Base-by-base conservation (phyloP, 768 basidiomycete genomes). In the Russula earlei region DNA sequence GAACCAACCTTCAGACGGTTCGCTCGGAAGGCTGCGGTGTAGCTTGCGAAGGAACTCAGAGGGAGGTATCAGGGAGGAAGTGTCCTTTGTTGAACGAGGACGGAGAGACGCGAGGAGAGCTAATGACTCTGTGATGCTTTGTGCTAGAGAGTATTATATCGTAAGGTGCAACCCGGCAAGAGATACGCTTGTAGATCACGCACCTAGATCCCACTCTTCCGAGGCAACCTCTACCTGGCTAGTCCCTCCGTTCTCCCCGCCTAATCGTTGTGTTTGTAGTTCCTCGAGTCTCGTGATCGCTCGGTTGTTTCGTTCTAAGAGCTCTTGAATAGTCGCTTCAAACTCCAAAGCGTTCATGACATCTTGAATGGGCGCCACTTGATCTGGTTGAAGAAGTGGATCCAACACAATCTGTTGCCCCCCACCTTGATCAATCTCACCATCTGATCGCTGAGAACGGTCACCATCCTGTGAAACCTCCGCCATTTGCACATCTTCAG, bases 171-270 rank as follows among this genome's bases (percentile, higher is more conserved):
- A 4, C 29, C 29, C 29, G 10, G 44, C 20, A 17, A 40, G 17
- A 10, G 54, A 61, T 36, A 43, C 27, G 54, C 44, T 25, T 31
- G 2, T 27, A 19, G 22, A 22, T 24, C 4, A 52, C 83, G 61
- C 65, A 90, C 89, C 90, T 58, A 79, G 80, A 61, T 87, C 83
- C 85, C 85, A 89, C 67, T 92, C 89, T 67, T 90, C 88, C 11
- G 85, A 85, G 33, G 76, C 84, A 65, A 82, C 78, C 65, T 82
- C 77, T 3, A 81, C 80, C 11, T 58, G 55, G 51, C 72, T 73
- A 33, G 67, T 66, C 9, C 72, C 77, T 37, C 72, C 74, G 14
- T 73, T 74, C 22, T 74, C 75, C 11, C 69, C 68, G 15, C 72
- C 73, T 29, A 86, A 65, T 11, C 89, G 79, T 52, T 69, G 65